Evolutionary conservation across 2,329 filamentous ascomycete species (phyloP).

Genomic region (Colletotrichum simmondsii): DNA sequence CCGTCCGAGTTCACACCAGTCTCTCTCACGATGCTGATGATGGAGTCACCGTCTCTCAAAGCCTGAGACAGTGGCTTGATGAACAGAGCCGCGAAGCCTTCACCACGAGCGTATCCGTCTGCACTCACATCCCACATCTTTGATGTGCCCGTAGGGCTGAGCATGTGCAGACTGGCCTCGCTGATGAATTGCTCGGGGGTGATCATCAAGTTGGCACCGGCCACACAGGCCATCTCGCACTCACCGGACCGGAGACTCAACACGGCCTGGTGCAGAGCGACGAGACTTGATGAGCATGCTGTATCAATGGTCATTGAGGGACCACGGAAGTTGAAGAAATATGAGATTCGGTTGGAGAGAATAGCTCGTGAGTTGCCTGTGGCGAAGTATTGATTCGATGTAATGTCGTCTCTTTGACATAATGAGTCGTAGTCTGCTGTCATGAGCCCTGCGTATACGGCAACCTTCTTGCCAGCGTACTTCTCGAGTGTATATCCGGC

Average conservation of each 20-base stretch:
- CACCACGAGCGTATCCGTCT: conserved; percentile 60
- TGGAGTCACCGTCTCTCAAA: conserved; percentile 48
- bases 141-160: conserved; percentile 43
- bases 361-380: conserved; percentile 48
- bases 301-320: conserved; percentile 56
- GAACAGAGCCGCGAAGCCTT: conserved; percentile 54
- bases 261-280: conserved; percentile 54
- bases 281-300: conserved; percentile 56
- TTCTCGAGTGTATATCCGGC: conserved; percentile 37
- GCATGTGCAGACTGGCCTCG: conserved; percentile 38
- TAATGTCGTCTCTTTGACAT: conserved; percentile 40
- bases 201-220: conserved; percentile 42
- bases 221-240: conserved; percentile 43
- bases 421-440: conserved; percentile 43
- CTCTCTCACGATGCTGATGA: conserved; percentile 50
- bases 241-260: conserved; percentile 49
- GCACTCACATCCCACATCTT: conserved; percentile 53
- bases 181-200: conserved; percentile 35
- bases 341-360: conserved; percentile 53
- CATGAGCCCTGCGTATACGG: conserved; percentile 40
- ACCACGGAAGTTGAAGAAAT: conserved; percentile 52
- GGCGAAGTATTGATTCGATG: conserved; percentile 42
- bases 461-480: conserved; percentile 32
- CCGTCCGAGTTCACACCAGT: conserved; percentile 54
- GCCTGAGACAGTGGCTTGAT: conserved; percentile 55